Percentiles rank a stretch among this genome's conserved stretches.
These are phyloP conservation scores for Simplicillium sp. DNA, from an alignment of 2,329 filamentous ascomycete genomes.

Conservation along the genomic window DNA sequence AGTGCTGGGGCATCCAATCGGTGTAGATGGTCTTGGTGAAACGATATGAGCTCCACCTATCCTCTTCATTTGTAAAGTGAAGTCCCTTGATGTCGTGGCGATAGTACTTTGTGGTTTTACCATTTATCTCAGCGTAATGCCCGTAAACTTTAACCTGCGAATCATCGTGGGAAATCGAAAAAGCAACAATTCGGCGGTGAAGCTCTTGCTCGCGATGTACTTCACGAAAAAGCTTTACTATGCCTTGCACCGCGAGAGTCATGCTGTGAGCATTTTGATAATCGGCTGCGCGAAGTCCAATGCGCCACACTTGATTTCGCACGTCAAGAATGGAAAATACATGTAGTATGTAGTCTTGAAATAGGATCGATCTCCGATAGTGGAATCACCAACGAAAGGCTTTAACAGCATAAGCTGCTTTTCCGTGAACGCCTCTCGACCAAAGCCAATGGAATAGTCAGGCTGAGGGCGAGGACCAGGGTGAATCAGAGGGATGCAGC, in stretches of 20 bases:
- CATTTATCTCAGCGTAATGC: conserved; percentile 1
- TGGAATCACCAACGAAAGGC: conserved; percentile 22
- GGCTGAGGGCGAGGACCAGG: conserved; percentile 30
- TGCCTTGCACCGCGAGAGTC: conserved; percentile 21
- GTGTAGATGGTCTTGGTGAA: conserved; percentile 2
- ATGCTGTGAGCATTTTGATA: conserved; percentile 19
- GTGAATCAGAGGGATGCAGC: conserved; percentile 22
- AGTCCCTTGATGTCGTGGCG: neutral
- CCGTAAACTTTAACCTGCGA: conserved; percentile 1
- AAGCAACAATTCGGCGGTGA: conserved; percentile 19
- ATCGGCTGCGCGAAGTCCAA: conserved; percentile 22
- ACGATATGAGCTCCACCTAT: conserved; percentile 3
- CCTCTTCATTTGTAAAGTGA: neutral
- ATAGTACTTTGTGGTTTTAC: neutral
- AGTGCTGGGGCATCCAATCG: neutral
- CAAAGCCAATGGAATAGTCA: conserved; percentile 30
- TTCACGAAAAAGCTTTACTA: conserved; percentile 25
- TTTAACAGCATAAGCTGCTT: conserved; percentile 26
- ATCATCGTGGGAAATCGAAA: conserved; percentile 3
- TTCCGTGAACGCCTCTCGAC: conserved; percentile 26
- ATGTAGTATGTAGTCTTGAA: conserved; percentile 34
- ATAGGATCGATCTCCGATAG: conserved; percentile 20
- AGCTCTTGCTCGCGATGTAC: conserved; percentile 22
- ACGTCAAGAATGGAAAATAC: conserved; percentile 36
- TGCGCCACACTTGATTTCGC: conserved; percentile 32